phyloP scores from a whole-genome alignment of 2,329 filamentous ascomycete genomes.

The Colletotrichum orchidophilum region DNA sequence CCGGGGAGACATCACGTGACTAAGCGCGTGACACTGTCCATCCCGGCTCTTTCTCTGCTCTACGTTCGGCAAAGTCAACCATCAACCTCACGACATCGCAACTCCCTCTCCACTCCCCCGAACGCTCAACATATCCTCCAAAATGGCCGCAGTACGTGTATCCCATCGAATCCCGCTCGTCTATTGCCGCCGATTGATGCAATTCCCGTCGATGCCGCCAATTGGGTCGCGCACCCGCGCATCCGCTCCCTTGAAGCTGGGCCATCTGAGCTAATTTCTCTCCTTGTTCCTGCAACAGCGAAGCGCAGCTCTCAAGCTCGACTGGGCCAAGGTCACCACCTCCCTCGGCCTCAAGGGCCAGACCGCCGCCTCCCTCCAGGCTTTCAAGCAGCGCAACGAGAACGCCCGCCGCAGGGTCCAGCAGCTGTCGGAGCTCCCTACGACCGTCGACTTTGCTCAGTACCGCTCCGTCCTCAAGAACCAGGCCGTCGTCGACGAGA shows the following conservation, averaged over 20 bases:
- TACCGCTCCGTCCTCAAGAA: constrained; percentile 97
- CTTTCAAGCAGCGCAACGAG: constrained; percentile 99
- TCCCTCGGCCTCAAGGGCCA: constrained; percentile 96
- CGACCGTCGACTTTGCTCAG: constrained; percentile 89
- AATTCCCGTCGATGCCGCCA: constrained; percentile 1
- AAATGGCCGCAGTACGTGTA: constrained; percentile 75
- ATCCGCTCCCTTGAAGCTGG: constrained; percentile 1
- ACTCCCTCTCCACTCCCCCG: constrained; percentile 58
- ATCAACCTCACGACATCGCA: constrained; percentile 58
- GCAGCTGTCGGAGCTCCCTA: constrained; percentile 83
- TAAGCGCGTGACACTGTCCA: constrained; percentile 6
- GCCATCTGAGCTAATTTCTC: constrained; percentile 65
- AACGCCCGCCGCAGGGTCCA: constrained; percentile 95
- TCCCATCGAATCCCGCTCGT: not conserved
- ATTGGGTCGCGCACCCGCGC: constrained; percentile 25
- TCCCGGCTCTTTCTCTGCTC: constrained; percentile 40
- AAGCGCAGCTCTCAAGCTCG: constrained; percentile 98
- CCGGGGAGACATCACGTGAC: constrained; percentile 44
- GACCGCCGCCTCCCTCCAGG: constrained; percentile 88
- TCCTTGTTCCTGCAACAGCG: constrained; percentile 66
- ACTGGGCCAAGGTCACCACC: constrained; percentile 95
- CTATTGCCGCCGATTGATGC: constrained; percentile 37
- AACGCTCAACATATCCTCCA: constrained; percentile 59
- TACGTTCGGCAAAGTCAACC: constrained; percentile 57
- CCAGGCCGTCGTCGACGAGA: constrained; percentile 93